Conservation (phyloP, 176 grass and related monocot genomes). For the Thalia dealbata region DNA sequence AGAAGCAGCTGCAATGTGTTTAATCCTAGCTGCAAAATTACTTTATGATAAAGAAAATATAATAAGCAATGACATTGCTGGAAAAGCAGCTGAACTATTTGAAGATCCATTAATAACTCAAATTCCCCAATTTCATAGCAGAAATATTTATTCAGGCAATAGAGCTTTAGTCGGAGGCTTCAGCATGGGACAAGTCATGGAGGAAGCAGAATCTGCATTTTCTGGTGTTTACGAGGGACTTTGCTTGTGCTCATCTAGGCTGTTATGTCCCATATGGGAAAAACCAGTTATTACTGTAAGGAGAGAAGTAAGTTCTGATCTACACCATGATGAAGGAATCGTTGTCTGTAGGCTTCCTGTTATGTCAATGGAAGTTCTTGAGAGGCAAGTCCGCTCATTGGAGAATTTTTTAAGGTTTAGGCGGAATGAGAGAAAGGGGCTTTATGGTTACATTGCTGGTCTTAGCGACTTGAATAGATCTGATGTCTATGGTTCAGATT, state of each 20-base stretch:
- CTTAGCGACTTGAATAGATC: slow-evolving; percentile 69
- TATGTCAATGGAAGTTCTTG: slow-evolving; percentile 72
- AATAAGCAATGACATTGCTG: slow-evolving; percentile 61
- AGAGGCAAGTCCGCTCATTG: slow-evolving; percentile 66
- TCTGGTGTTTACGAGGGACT: slow-evolving; percentile 95
- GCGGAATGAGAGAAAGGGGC: slow-evolving; percentile 85
- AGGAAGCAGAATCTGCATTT: slow-evolving; percentile 82
- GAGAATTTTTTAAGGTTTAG: slow-evolving; percentile 93
- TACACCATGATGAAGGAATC: slow-evolving; percentile 38
- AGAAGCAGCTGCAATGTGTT: slow-evolving; percentile 94
- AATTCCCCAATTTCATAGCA: slow-evolving; percentile 66
- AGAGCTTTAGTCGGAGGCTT: slow-evolving; percentile 69
- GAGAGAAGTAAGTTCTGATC: slow-evolving; percentile 27
- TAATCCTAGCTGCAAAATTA: slow-evolving; percentile 78
- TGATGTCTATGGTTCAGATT: slow-evolving; percentile 55
- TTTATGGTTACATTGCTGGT: slow-evolving; percentile 87
- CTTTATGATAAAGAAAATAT: slow-evolving; percentile 64
- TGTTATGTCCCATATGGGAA: slow-evolving; percentile 90
- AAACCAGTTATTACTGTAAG: slow-evolving; percentile 66
- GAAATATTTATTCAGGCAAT: slow-evolving; percentile 46
- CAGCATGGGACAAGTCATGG: slow-evolving; percentile 95
- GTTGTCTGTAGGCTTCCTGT: slow-evolving; percentile 56
- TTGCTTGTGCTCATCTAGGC: slow-evolving; percentile 84
- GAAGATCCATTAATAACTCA: slow-evolving; percentile 78
- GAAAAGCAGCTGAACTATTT: slow-evolving; percentile 88